Evolutionary conservation across 148 eudicot genomes (phyloP).

Genomic region (Fallopia convolvulus): DNA sequence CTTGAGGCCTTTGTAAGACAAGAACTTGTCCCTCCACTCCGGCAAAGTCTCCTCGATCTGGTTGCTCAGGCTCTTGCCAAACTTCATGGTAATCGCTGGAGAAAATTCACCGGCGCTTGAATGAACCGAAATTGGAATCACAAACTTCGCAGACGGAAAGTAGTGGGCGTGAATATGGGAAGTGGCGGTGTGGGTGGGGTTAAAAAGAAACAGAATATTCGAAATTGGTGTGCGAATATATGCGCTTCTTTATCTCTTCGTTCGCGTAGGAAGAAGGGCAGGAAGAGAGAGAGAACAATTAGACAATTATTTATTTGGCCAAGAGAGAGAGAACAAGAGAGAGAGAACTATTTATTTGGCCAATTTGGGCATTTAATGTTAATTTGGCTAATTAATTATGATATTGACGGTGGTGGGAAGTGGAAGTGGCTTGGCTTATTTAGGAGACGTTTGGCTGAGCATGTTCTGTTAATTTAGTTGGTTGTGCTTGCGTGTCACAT

Average conservation of each 20-base stretch:
- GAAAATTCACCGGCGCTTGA: neutral
- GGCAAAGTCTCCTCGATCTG: slow-evolving; percentile 94
- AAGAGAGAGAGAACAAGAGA: too few relatives aligned
- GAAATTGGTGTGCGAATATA: slow-evolving; percentile 6
- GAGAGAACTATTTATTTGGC: neutral
- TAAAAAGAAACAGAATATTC: slow-evolving; percentile 3
- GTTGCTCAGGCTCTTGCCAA: slow-evolving; percentile 84
- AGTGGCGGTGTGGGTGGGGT: slow-evolving; percentile 6
- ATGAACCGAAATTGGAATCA: neutral
- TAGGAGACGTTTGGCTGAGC: neutral
- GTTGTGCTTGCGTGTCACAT: neutral
- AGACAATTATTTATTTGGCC: neutral
- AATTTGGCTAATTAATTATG: neutral
- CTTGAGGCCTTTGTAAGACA: slow-evolving; percentile 86
- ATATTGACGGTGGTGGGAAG: neutral
- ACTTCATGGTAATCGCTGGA: slow-evolving; percentile 47
- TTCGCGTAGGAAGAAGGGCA: neutral
- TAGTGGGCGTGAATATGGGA: slow-evolving; percentile 1
- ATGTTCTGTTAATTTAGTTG: neutral
- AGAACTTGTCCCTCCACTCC: slow-evolving; percentile 91
- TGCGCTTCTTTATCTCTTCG: neutral
- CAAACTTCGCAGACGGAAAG: slow-evolving; percentile 3
- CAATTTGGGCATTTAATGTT: too few relatives aligned
- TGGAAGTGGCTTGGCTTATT: neutral
- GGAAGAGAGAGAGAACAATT: too few relatives aligned